phyloP scores from a whole-genome alignment of 169 alveolate genomes.

The Eimeria praecox region DNA sequence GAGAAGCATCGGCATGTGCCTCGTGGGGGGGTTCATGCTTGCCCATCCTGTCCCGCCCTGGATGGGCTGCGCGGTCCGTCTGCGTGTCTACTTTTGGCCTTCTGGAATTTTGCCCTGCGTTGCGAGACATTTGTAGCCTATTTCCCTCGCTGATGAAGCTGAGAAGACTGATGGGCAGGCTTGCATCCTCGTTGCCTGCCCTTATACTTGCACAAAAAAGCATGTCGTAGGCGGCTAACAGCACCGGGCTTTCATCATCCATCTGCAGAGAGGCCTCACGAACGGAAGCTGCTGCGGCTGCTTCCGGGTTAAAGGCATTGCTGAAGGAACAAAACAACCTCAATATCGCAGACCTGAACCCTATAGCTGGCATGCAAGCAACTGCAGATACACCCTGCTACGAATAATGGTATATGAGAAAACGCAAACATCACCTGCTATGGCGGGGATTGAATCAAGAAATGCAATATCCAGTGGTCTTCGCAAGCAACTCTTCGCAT shows the following conservation, averaged over 20 bases:
- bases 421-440: not conserved
- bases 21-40: not conserved
- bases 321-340: not conserved
- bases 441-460: too few species aligned
- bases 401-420: not conserved
- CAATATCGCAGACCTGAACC: too few species aligned
- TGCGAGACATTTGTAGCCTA: not conserved
- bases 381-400: not conserved
- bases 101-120: not conserved
- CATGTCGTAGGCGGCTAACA: conserved; percentile 30
- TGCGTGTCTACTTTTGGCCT: not conserved
- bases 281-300: conserved; percentile 7
- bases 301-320: not conserved
- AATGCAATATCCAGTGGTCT: too few species aligned
- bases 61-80: not conserved
- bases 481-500: not conserved
- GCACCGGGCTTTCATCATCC: conserved; percentile 8
- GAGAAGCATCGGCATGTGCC: not conserved
- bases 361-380: not conserved
- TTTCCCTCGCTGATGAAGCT: not conserved
- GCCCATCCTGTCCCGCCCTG: not conserved
- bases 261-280: not conserved
- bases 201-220: not conserved
- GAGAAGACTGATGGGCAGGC: conserved; percentile 13
- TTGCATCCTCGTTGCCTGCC: not conserved